Conservation (phyloP, 371 early-diverging fungal genomes). For the Rhizomucor pusillus region DNA sequence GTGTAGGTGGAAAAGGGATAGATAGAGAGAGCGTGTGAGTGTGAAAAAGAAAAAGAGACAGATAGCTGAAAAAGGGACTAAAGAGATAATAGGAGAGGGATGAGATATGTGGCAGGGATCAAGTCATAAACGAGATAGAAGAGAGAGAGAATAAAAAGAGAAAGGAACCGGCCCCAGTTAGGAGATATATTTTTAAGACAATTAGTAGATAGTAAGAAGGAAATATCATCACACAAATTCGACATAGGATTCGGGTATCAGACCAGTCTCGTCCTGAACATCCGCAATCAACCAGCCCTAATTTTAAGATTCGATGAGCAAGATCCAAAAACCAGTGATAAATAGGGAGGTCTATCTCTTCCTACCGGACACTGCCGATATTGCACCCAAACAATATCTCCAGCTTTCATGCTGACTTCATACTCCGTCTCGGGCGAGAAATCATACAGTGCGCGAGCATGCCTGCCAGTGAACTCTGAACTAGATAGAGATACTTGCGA, state of each 20-base stretch:
- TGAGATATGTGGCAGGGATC: too few relatives aligned
- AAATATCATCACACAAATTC: conserved; percentile 32
- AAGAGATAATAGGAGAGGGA: too few relatives aligned
- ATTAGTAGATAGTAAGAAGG: background rate
- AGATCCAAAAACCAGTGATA: background rate
- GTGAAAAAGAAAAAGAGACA: too few relatives aligned
- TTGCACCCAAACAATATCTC: conserved; percentile 59
- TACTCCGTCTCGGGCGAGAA: conserved; percentile 67
- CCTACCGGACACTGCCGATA: conserved; percentile 56
- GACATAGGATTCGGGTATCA: conserved; percentile 75
- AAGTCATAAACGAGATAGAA: too few relatives aligned
- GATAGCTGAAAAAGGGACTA: too few relatives aligned
- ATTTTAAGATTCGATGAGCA: too few relatives aligned
- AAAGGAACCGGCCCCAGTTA: too few relatives aligned
- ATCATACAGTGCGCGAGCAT: conserved; percentile 66
- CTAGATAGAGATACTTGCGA: conserved; percentile 22
- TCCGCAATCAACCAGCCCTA: conserved; percentile 72
- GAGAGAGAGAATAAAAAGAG: too few relatives aligned
- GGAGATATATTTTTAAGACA: too few relatives aligned
- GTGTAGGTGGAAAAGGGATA: too few relatives aligned
- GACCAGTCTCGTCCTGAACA: conserved; percentile 55
- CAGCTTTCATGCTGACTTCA: conserved; percentile 64
- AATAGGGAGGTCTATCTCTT: background rate
- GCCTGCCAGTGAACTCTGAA: conserved; percentile 37
- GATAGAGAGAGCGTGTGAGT: too few relatives aligned